Base-by-base conservation (phyloP, 2,329 filamentous ascomycete genomes). In the Verticillium nubilum region DNA sequence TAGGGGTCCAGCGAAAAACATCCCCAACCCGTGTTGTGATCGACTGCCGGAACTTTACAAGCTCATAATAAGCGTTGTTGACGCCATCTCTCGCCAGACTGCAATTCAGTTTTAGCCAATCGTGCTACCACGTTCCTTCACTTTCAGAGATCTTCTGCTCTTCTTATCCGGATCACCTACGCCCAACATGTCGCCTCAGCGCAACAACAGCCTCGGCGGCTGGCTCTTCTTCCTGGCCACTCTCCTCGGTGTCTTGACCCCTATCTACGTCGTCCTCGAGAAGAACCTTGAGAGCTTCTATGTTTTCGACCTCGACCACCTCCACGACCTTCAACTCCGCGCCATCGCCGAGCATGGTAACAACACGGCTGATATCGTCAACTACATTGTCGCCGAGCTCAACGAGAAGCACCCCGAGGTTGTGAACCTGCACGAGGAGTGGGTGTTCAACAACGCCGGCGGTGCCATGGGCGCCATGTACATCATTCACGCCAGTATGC, bases 391-490 rank as follows among this genome's bases (percentile, higher is more conserved):
- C 57, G 69, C 76, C 61, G 87, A 91, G 75, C 80, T 96, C 59
- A 78, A 79, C 66, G 76, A 77, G 66, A 82, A 80, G 67, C 67
- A 76, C 70, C 71, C 75, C 56, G 67, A 68, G 56, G 77, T 91
- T 73, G 70, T 94, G 70, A 92, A 89, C 76, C 71, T 84, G 59
- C 78, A 88, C 61, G 86, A 94, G 76, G 89, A 94, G 74, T 96
- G 91, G 91, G 81, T 96, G 53, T 94, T 96, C 69, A 96, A 96
- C 81, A 96, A 96, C 70, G 91, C 91, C 57, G 92, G 92, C 57
- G 92, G 92, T 64, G 91, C 91, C 57, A 96, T 96, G 92, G 92
- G 92, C 59, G 90, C 84, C 69, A 95, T 96, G 92, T 92, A 91
- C 73, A 87, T 96, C 65, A 88, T 96, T 68, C 92, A 96, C 72